These are phyloP conservation scores for Hericium rajendrae DNA, from an alignment of 768 basidiomycete species.

Conservation along the genomic window DNA sequence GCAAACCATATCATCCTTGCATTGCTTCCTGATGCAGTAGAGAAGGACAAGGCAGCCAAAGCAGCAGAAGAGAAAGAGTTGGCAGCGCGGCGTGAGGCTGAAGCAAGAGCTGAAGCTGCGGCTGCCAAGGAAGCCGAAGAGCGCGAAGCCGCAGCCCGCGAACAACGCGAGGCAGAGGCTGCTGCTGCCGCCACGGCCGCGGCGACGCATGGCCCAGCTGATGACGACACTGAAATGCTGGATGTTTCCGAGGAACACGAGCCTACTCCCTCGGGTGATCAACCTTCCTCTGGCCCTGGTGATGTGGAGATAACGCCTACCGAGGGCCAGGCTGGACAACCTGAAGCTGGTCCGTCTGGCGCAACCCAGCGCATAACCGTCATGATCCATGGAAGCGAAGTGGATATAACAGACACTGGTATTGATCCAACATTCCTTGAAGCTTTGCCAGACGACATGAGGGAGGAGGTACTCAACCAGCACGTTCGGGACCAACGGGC, in stretches of 20 bases:
- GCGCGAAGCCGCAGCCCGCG: conserved; percentile 17
- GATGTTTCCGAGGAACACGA: not conserved
- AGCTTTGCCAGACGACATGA: conserved; percentile 96
- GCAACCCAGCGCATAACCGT: conserved; percentile 69
- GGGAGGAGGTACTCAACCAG: conserved; percentile 95
- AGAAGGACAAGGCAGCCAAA: conserved; percentile 31
- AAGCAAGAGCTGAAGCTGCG: conserved; percentile 28
- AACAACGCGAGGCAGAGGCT: conserved; percentile 5
- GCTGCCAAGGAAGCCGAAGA: conserved; percentile 26
- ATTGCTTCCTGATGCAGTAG: conserved; percentile 71
- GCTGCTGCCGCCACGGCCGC: conserved; percentile 13
- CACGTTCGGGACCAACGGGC: conserved; percentile 89
- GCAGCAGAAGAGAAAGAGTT: conserved; percentile 46
- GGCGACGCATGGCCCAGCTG: conserved; percentile 17
- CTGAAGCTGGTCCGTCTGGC: conserved; percentile 18
- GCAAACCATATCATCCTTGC: conserved; percentile 63
- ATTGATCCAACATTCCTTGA: conserved; percentile 98
- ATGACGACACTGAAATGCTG: conserved; percentile 41
- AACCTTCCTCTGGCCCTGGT: conserved; percentile 1
- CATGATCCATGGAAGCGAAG: conserved; percentile 81
- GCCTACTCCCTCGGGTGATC: conserved; percentile 4
- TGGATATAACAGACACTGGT: conserved; percentile 97
- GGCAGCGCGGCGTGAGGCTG: conserved; percentile 28
- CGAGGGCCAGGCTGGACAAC: conserved; percentile 1
- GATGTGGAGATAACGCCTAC: not conserved